Evolutionary conservation across 495 filamentous ascomycete genomes (phyloP).

Genomic region (Astrothelium subdiscretum): DNA sequence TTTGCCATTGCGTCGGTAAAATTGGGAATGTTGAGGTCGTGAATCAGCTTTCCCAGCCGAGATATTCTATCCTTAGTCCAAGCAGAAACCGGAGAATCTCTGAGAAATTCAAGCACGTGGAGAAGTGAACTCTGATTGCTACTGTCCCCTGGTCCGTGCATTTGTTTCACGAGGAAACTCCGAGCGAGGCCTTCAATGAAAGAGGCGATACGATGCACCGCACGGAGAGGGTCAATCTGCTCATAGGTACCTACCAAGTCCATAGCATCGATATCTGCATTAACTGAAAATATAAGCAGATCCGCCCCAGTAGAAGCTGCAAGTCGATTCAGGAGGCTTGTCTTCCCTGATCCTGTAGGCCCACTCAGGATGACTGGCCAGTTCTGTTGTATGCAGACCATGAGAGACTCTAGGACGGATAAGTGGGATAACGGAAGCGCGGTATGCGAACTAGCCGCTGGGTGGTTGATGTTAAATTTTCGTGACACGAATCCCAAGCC

Average conservation of each 20-base stretch:
- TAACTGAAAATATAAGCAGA: constrained; percentile 69
- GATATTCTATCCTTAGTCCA: not conserved
- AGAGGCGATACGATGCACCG: not conserved
- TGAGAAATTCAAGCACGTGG: not conserved
- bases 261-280: constrained; percentile 89
- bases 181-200: not conserved
- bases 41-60: not conserved
- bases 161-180: not conserved
- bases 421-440: constrained; percentile 30
- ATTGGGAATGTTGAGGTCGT: not conserved
- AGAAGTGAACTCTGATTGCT: not conserved
- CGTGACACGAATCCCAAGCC: constrained; percentile 61
- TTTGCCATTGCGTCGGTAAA: not conserved
- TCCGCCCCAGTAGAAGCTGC: constrained; percentile 62
- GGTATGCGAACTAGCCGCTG: not conserved
- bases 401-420: constrained; percentile 65
- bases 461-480: constrained; percentile 22
- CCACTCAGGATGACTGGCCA: constrained; percentile 87
- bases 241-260: constrained; percentile 95
- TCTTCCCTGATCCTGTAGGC: constrained; percentile 77
- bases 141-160: not conserved
- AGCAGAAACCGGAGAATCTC: not conserved
- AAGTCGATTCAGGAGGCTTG: constrained; percentile 61
- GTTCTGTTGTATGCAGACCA: constrained; percentile 73
- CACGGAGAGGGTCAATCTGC: constrained; percentile 71